Base-by-base conservation (phyloP, 257 asterid genomes). In the Solanum etuberosum region DNA sequence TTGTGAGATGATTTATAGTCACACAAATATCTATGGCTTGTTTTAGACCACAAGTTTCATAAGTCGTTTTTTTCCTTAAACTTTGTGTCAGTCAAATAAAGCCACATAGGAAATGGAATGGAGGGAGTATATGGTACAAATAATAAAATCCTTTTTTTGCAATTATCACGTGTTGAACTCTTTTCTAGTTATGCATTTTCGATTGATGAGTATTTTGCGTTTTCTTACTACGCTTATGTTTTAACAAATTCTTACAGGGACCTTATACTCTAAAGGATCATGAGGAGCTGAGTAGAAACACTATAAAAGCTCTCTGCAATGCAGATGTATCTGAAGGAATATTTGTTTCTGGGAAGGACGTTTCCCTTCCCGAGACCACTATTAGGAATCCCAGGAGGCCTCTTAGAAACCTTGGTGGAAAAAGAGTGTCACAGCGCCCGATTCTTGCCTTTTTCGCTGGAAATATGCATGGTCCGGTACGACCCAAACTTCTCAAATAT, bases 371-470 rank as follows among this genome's bases (percentile, higher is more conserved):
- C 12, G 98, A 95, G 88, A 96, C 99, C 29, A 89, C 92, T 83
- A 93, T 96, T 86, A 91, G 89, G 65, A 91, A 91, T 71, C 96
- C 98, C n/a, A 90, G 86, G 89, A 91, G 91, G 88, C 98, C 98
- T 67, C 97, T 87, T 9, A 91, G 97, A 87, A 92, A 92, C 61
- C 34, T 96, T 18, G 99, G 99, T 29, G 99, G 99, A n/a, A 95
- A 91, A 81, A 88, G 95, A 89, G 97, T 88, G 14, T 95, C 98
- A 6, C 94, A 93, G 85, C 95, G 98, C n/a, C 95, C 95, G 10
- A 94, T 96, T 78, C 98, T 96, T 20, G 98, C 99, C 27, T 96
- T 96, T 89, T 96, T 94, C 16, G 99, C 99, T 4, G 98, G 99
- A 78, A 90, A 77, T 89, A 90, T 92, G 91, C 99, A 96, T 14